phyloP scores from a whole-genome alignment of 2,329 filamentous ascomycete species.

The Colletotrichum cereale region DNA sequence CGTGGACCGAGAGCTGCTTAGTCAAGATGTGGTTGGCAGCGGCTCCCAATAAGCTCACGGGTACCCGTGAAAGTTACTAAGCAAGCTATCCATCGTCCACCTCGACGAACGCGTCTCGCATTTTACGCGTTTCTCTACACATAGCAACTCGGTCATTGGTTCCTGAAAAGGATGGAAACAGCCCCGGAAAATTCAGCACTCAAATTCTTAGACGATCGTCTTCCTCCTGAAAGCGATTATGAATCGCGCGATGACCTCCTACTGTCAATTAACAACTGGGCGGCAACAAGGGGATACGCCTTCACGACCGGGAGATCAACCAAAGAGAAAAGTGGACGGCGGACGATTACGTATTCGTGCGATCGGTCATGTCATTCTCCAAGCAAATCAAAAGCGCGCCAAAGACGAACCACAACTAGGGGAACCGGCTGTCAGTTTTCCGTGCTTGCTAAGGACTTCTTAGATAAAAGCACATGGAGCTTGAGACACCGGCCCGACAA shows the following conservation, averaged over 20 bases:
- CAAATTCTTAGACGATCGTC: conserved; percentile 33
- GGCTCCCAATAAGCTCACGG: conserved; percentile 7
- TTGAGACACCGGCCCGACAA: conserved; percentile 27
- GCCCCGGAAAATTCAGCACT: not conserved
- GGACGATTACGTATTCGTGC: conserved; percentile 6
- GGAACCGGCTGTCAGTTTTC: conserved; percentile 38
- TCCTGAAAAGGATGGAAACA: not conserved
- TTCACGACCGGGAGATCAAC: conserved; percentile 34
- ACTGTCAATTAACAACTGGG: conserved; percentile 36
- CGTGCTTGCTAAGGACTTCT: conserved; percentile 33
- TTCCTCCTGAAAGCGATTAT: conserved; percentile 34
- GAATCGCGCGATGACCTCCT: conserved; percentile 18
- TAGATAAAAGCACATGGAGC: conserved; percentile 25
- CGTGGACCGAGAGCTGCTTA: no score
- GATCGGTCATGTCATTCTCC: conserved; percentile 15
- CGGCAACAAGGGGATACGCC: conserved; percentile 29
- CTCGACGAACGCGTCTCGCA: not conserved
- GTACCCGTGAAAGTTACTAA: conserved; percentile 10
- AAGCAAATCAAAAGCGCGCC: not conserved
- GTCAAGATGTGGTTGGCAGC: no score
- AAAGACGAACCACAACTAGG: conserved; percentile 33
- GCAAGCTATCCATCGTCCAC: not conserved
- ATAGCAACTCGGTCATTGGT: not conserved
- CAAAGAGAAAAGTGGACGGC: conserved; percentile 17
- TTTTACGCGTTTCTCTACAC: not conserved